Evolutionary conservation across 31 red algal species (phyloP), one percentile per base, ranked within the genome.

Genomic region (Asparagopsis taxiformis): DNA sequence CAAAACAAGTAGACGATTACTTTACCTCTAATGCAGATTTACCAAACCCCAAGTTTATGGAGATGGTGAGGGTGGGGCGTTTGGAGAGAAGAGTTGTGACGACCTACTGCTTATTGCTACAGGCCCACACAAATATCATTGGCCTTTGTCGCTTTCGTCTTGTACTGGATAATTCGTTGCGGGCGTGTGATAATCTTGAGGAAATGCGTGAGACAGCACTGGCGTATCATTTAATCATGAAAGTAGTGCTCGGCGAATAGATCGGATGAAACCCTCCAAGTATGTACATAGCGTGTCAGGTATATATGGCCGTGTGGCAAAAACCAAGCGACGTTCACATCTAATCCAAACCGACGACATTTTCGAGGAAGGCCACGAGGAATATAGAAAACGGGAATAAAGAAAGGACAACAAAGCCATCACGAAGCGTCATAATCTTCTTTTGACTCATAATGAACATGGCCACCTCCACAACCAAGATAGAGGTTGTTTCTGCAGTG

Each of bases 401-500:
- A 30, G 67, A 29, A 20, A 86, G 51, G 30, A 80, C 62, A 44
- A 51, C 13, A 22, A 73, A 65, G 21, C 75, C 90, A 54, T 86
- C 68, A 1, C 69, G 59, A 19, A 85, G 41, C 23, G 73, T 69
- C 68, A 87, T 58, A 41, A 85, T 59, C 20, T 79, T 78, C 55
- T 82, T 86, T 32, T 72, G 65, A 53, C 68, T 72, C 6, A 86
- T 71, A 41, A 74, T 54, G 17, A 44, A 54, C 65, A 93, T 54
- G 35, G 75, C 23, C 5, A 85, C 21, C 44, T 93, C 90, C 43
- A 93, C 82, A 33, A 77, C 17, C 10, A 93, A 36, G 36, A 93
- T 93, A 20, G 80, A 54, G 43, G 77, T 76, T 2, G 90, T 93
- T 69, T 93, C 90, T 55, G 90, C 90, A 31, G 90, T 82, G 44